Base-by-base conservation (phyloP, 441 rosid genomes). In the Raphanus hybrid region DNA sequence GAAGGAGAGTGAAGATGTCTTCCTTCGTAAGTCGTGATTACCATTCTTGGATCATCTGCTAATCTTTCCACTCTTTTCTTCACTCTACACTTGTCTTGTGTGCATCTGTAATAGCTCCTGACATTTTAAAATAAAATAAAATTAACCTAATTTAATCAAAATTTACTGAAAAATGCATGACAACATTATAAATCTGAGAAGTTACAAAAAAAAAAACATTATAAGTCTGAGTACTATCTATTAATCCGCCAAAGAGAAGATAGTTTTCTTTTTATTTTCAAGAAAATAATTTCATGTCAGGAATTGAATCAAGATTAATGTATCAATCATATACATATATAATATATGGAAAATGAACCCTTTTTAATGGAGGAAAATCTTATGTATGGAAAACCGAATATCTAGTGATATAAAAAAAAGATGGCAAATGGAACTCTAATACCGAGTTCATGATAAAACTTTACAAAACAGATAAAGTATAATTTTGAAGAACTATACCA, bases 1-100 rank as follows among this genome's bases (percentile, higher is more conserved):
- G 94, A 91, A 0, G 99, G 99, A 8, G 96, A 91, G 82, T 95
- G 99, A 39, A 71, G 87, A 39, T 95, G 99, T 69, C 99, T 85
- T 26, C 99, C 99, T 83, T 95, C 99, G 52, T 95, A 95, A 27
- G 99, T 92, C 58, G 99, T 95, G 62, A 95, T 95, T 55, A 95
- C 99, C 99, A 95, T 95, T 83, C 99, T 87, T 62, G 98, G 98
- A 78, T 95, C 99, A 76, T 95, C 99, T 0, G 99, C 98, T 84
- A 95, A 80, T 85, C 99, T 85, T 82, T 95, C 99, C 59, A 95
- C 99, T 12, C 99, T 83, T 81, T 95, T 95, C 91, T 95, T 95
- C 55, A 95, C 99, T 4, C 90, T 81, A 81, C 99, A 95, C 50
- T 84, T 92, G 58, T 91, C 99, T 80, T 95, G 90, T 12, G 99